Evolutionary conservation across 768 basidiomycete species (phyloP).

Genomic region (Pulveroboletus sp.): DNA sequence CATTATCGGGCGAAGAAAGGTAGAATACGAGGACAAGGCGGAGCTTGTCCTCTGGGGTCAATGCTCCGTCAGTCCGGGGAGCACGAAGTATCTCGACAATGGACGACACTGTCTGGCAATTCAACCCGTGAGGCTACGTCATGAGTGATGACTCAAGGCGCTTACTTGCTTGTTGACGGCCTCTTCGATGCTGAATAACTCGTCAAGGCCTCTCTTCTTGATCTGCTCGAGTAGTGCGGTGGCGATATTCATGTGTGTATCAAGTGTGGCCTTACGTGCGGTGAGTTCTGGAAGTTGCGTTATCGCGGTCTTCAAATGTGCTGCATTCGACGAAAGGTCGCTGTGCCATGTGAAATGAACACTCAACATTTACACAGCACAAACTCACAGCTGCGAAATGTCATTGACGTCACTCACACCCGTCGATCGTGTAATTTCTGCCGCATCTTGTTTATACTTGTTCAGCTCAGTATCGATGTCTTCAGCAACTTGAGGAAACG

Average conservation of each 20-base stretch:
- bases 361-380: background rate
- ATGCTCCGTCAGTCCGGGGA: slow-evolving; percentile 57
- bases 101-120: slow-evolving; percentile 59
- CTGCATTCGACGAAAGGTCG: slow-evolving; percentile 89
- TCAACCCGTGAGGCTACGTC: background rate
- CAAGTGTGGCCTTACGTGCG: slow-evolving; percentile 91
- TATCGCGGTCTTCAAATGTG: slow-evolving; percentile 94
- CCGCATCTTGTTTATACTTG: slow-evolving; percentile 92
- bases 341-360: slow-evolving; percentile 29
- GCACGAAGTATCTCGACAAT: slow-evolving; percentile 87
- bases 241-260: slow-evolving; percentile 99
- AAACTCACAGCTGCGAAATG: slow-evolving; percentile 82
- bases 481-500: slow-evolving; percentile 98
- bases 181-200: slow-evolving; percentile 96
- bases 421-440: slow-evolving; percentile 93
- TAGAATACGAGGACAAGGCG: slow-evolving; percentile 95
- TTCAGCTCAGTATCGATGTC: slow-evolving; percentile 92
- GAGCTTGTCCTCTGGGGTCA: slow-evolving; percentile 80
- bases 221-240: slow-evolving; percentile 93
- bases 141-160: background rate
- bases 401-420: slow-evolving; percentile 96
- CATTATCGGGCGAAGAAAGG: slow-evolving; percentile 78
- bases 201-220: slow-evolving; percentile 91
- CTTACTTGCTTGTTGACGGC: slow-evolving; percentile 78
- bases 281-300: slow-evolving; percentile 96